Percentiles rank a stretch among this genome's conserved stretches.
Evolutionary conservation across 768 basidiomycete genomes (phyloP).

Genomic region (Leccinum pellstonianum): DNA sequence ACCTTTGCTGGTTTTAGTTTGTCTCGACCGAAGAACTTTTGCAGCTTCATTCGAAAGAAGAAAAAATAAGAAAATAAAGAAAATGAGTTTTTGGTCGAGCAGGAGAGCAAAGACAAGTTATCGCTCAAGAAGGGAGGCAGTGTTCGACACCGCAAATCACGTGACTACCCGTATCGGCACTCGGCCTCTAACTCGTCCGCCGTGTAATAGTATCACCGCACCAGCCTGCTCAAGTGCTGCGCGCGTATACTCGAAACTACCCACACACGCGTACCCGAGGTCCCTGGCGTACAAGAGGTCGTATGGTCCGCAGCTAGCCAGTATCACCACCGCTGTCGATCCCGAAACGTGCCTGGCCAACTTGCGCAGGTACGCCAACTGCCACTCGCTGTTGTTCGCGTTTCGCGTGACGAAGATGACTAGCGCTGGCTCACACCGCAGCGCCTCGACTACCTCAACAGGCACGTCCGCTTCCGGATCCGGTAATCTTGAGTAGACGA

Average conservation of each 20-base stretch:
- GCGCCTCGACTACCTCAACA: conserved; percentile 3
- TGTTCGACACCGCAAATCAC: conserved; percentile 18
- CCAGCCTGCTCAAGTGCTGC: conserved; percentile 48
- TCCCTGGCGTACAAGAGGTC: conserved; percentile 41
- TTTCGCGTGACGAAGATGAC: conserved; percentile 58
- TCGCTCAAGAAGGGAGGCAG: conserved; percentile 20
- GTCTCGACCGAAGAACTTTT: conserved; percentile 54
- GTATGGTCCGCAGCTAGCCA: conserved; percentile 68
- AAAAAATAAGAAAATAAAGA: neutral
- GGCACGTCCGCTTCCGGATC: conserved; percentile 4
- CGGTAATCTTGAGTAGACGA: conserved; percentile 41
- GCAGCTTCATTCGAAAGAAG: conserved; percentile 46
- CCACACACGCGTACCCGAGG: conserved; percentile 39
- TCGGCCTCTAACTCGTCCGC: conserved; percentile 1
- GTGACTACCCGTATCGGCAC: conserved; percentile 23
- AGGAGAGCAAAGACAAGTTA: conserved; percentile 5
- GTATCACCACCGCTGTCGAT: conserved; percentile 41
- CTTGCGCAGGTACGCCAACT: conserved; percentile 40
- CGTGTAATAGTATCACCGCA: conserved; percentile 42
- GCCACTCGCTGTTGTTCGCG: conserved; percentile 53
- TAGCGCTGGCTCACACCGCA: conserved; percentile 1
- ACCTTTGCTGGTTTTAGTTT: conserved; percentile 42
- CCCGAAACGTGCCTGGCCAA: conserved; percentile 23
- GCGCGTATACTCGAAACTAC: conserved; percentile 59
- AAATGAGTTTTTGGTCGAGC: neutral